Conservation (phyloP, 106 monocot species). For the Cymbidium sinense region DNA sequence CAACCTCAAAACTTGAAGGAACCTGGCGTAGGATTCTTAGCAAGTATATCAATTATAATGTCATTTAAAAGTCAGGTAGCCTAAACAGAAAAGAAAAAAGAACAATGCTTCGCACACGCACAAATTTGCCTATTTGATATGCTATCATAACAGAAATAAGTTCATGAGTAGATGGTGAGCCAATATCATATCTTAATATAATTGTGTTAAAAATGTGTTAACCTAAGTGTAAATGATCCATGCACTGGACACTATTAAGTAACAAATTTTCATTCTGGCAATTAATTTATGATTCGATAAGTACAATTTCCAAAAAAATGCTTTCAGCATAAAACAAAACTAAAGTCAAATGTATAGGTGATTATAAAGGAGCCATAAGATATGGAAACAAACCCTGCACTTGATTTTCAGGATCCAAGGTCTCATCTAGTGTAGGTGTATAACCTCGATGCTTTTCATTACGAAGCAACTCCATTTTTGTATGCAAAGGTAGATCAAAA, state of each 20-base stretch:
- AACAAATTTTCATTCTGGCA: not conserved
- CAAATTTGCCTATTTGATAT: too few relatives aligned
- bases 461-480: constrained; percentile 71
- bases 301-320: constrained; percentile 1
- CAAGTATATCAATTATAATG: too few relatives aligned
- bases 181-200: too few relatives aligned
- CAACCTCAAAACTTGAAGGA: too few relatives aligned
- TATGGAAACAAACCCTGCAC: constrained; percentile 43
- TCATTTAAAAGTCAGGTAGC: too few relatives aligned
- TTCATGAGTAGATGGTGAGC: too few relatives aligned
- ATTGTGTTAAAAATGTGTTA: too few relatives aligned
- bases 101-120: too few relatives aligned
- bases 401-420: constrained; percentile 77
- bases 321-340: not conserved
- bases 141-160: not conserved
- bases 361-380: too few relatives aligned
- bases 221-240: too few relatives aligned
- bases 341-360: not conserved
- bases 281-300: not conserved
- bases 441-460: constrained; percentile 91
- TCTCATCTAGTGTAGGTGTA: constrained; percentile 72
- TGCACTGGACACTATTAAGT: not conserved
- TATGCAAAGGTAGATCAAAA: constrained; percentile 50
- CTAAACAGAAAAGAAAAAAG: too few relatives aligned
- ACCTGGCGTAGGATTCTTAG: too few relatives aligned